phyloP scores from a whole-genome alignment of 2,329 filamentous ascomycete genomes.

The Cephalotrichum gorgonifer region DNA sequence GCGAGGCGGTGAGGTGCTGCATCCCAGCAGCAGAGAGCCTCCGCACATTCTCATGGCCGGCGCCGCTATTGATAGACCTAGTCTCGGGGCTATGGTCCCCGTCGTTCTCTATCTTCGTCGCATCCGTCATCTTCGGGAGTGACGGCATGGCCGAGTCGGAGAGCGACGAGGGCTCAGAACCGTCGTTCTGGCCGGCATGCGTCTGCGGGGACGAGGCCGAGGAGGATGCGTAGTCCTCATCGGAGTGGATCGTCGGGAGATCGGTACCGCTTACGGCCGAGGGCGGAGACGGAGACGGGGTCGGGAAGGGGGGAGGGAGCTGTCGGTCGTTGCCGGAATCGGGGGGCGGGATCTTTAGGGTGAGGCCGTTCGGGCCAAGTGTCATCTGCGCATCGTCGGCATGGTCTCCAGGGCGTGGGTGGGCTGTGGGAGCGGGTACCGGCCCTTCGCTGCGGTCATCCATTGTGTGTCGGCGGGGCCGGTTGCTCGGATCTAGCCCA shows the following conservation, averaged over 20 bases:
- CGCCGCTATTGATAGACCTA: slow-evolving; percentile 11
- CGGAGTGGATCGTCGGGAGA: slow-evolving; percentile 15
- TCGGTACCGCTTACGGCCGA: neutral
- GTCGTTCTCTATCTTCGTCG: neutral
- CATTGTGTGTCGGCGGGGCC: slow-evolving; percentile 1
- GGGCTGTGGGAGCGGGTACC: neutral
- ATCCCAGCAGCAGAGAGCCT: slow-evolving; percentile 49
- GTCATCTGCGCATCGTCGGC: neutral
- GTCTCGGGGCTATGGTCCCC: neutral
- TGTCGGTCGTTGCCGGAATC: neutral
- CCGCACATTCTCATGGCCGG: slow-evolving; percentile 33
- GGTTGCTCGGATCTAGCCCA: neutral
- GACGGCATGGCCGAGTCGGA: slow-evolving; percentile 11
- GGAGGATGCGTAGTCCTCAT: slow-evolving; percentile 20
- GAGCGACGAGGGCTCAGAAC: slow-evolving; percentile 18
- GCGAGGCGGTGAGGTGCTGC: slow-evolving; percentile 43
- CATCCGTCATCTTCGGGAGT: neutral
- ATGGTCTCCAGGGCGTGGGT: neutral
- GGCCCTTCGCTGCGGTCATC: neutral
- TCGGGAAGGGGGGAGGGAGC: neutral
- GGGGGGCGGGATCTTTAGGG: neutral
- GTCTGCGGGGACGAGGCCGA: slow-evolving; percentile 14
- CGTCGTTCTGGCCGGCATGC: slow-evolving; percentile 10
- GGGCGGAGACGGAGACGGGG: neutral
- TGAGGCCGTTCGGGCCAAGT: neutral